phyloP scores from a whole-genome alignment of 257 asterid species.

The Jasminum sambac region DNA sequence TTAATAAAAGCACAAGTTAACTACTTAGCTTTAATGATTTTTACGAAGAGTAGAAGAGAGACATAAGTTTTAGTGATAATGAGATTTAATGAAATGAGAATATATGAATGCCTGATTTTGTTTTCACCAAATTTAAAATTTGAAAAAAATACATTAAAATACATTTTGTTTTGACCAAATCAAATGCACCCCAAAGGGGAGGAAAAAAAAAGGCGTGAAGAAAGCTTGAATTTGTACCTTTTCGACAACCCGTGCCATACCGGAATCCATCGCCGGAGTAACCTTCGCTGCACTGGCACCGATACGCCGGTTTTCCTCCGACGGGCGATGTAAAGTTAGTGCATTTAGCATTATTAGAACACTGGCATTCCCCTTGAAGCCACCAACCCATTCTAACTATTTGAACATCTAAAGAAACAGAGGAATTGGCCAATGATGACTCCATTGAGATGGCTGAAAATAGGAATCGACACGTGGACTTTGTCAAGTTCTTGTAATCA shows the following conservation, averaged over 20 bases:
- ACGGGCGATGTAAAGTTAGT: slow-evolving; percentile 32
- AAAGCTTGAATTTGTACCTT: slow-evolving; percentile 40
- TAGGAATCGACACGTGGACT: slow-evolving; percentile 41
- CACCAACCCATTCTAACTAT: slow-evolving; percentile 75
- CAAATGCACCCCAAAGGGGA: neutral
- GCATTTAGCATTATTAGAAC: slow-evolving; percentile 60
- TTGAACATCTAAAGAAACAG: slow-evolving; percentile 68
- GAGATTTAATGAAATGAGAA: no score
- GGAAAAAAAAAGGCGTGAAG: neutral
- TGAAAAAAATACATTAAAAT: no score
- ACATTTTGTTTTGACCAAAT: no score
- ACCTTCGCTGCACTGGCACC: slow-evolving; percentile 66
- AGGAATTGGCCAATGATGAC: slow-evolving; percentile 29
- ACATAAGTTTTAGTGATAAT: no score
- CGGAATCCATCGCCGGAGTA: slow-evolving; percentile 72
- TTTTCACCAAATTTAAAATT: no score
- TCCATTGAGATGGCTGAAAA: slow-evolving; percentile 71
- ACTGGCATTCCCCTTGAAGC: slow-evolving; percentile 58
- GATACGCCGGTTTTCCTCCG: slow-evolving; percentile 34
- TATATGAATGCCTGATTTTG: no score
- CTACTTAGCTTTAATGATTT: no score
- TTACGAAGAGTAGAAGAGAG: no score
- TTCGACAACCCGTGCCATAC: slow-evolving; percentile 73
- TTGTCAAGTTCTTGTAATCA: slow-evolving; percentile 32
- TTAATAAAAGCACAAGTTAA: no score